Conservation (phyloP, 306 rosid genomes). For the Dryas octopetala region DNA sequence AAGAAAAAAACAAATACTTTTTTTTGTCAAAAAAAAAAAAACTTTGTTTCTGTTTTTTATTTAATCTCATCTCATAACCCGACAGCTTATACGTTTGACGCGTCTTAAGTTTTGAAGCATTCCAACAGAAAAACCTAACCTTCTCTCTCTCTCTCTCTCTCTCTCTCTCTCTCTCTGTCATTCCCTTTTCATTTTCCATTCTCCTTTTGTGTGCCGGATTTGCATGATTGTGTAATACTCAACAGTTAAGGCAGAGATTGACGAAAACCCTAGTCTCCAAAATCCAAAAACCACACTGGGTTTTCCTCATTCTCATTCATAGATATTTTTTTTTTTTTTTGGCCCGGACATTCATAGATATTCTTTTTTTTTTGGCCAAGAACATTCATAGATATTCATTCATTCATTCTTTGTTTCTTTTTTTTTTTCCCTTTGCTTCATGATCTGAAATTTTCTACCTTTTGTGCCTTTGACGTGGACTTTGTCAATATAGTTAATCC, state of each 20-base stretch:
- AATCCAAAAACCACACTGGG: neutral
- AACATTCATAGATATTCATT: neutral
- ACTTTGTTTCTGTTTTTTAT: too few relatives aligned
- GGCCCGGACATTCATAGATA: too few relatives aligned
- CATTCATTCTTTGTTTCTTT: neutral
- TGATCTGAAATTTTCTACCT: slow-evolving; percentile 9
- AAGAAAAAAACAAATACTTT: too few relatives aligned
- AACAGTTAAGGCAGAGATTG: neutral
- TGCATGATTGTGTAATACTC: neutral
- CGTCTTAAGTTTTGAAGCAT: slow-evolving; percentile 23
- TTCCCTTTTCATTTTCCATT: neutral
- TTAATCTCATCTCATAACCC: too few relatives aligned
- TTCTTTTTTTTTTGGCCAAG: neutral
- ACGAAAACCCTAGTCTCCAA: neutral
- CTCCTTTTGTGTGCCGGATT: neutral
- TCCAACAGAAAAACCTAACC: slow-evolving; percentile 48
- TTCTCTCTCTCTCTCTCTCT: neutral
- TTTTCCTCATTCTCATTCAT: neutral
- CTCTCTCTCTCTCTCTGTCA: neutral
- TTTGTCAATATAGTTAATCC: slow-evolving; percentile 21
- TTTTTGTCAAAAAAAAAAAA: too few relatives aligned
- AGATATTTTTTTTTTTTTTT: too few relatives aligned
- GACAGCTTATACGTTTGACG: slow-evolving; percentile 10
- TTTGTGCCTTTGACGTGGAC: slow-evolving; percentile 13
- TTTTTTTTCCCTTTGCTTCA: slow-evolving; percentile 7